Percentiles rank a stretch among this genome's conserved stretches.
Conservation (phyloP, 139 green algal genomes). For the Limnomonas spitsbergensis region DNA sequence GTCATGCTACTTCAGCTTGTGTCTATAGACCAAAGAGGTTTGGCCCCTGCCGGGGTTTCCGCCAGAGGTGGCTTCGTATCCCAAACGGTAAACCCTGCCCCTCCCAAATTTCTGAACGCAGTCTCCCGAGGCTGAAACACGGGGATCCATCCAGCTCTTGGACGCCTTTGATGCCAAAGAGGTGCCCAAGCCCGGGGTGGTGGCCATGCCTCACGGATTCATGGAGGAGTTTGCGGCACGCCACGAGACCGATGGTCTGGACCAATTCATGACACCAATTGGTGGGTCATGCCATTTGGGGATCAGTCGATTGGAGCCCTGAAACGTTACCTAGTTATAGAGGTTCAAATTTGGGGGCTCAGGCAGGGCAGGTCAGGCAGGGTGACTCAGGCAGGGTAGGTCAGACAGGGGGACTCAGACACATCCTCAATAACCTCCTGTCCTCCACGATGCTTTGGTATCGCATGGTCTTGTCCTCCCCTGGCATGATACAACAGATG, state of each 20-base stretch:
- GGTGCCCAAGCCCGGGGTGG: background rate
- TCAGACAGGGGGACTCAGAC: no score
- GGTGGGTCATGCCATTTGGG: conserved; percentile 41
- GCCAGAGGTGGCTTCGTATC: background rate
- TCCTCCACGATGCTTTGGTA: no score
- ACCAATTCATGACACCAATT: conserved; percentile 55
- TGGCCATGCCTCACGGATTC: conserved; percentile 71
- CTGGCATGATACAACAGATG: no score
- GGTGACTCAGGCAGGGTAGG: no score
- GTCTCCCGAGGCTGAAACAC: conserved; percentile 40
- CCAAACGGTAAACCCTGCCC: background rate
- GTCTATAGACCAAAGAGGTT: no score
- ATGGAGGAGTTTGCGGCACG: conserved; percentile 70
- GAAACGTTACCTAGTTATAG: background rate
- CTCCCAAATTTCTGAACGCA: conserved; percentile 33
- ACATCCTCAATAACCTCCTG: no score
- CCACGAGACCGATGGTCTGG: conserved; percentile 57
- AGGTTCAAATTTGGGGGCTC: no score
- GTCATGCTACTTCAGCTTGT: no score
- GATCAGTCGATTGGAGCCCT: background rate
- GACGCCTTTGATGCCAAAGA: conserved; percentile 47
- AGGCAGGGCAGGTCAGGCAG: no score
- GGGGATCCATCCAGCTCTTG: conserved; percentile 69
- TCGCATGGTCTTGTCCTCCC: no score
- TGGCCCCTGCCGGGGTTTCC: no score